Conservation (phyloP, 1,284 basidiomycete genomes). For the Cutaneotrichosporon daszewskae region DNA sequence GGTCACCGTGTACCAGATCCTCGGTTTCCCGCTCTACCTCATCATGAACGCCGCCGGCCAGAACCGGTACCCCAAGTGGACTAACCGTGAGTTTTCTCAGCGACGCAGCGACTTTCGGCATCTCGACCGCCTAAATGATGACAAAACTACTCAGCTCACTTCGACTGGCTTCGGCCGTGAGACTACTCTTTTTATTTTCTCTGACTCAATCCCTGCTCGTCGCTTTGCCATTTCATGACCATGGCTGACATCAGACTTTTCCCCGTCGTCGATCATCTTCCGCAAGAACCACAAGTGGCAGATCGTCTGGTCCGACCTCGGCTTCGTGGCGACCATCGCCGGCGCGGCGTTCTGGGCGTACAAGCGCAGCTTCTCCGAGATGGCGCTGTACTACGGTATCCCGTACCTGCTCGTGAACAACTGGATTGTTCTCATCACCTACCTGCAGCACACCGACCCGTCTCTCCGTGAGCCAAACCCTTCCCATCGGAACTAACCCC, state of each 20-base stretch:
- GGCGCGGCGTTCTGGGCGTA: constrained; percentile 58
- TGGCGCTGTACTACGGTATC: constrained; percentile 75
- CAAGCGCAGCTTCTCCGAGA: constrained; percentile 66
- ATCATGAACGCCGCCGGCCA: constrained; percentile 84
- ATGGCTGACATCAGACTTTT: no score
- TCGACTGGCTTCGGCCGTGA: no score
- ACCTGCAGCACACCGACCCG: constrained; percentile 97
- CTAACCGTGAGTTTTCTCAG: constrained; percentile 60
- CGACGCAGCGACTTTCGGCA: no score
- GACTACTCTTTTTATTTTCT: no score
- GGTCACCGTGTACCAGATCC: constrained; percentile 68
- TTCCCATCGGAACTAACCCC: neutral
- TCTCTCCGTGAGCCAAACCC: constrained; percentile 55
- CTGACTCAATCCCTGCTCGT: no score
- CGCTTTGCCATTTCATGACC: no score
- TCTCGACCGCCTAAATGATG: no score
- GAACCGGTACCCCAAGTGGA: constrained; percentile 68
- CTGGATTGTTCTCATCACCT: constrained; percentile 88
- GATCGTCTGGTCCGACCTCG: constrained; percentile 78
- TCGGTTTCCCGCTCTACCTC: constrained; percentile 81
- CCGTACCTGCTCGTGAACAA: constrained; percentile 85
- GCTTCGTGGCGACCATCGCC: constrained; percentile 66
- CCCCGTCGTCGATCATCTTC: constrained; percentile 75
- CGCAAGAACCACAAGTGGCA: constrained; percentile 71
- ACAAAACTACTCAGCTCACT: no score